Base-by-base conservation (phyloP, 75 land plant genomes). In the Gnetum montanum region DNA sequence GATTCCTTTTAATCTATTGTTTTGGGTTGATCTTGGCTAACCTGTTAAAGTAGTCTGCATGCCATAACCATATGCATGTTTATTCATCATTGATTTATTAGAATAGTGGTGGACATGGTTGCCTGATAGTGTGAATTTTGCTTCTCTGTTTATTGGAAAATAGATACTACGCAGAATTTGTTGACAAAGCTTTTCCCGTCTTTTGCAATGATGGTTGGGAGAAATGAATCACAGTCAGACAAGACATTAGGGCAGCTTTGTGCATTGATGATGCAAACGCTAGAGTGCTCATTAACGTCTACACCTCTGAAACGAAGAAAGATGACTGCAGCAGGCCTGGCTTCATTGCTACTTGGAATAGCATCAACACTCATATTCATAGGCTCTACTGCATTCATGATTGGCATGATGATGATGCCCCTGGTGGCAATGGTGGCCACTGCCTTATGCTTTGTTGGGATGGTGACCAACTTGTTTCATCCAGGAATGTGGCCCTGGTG, bases 341-440 rank as follows among this genome's bases (percentile, higher is more conserved):
- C 89, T 11, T 77, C 75, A 47, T 63, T 85, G 48, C 63, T 85
- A 4, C 66, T 85, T 23, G 84, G 89, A 40, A 70, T 74, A 3
- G 77, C 89, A 2, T 55, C 78, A 16, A 48, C 84, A 24, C 57
- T 85, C 59, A 85, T 80, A 84, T 64, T 84, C 16, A 73, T 79
- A 36, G 88, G 88, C 31, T 80, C 80, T 4, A 68, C 81, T 11
- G 71, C 88, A 12, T 84, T 84, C 66, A 58, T 84, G 69, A 40
- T 84, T 18, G 88, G 83, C 19, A 77, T 80, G 63, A 65, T 85
- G 30, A 61, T 85, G 70, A 81, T 85, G 81, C 89, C 84, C 6
- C 67, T 83, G 74, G 65, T 85, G 29, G 52, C 78, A 22, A 80
- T 69, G 16, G 24, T 80, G 55, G 77, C 70, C 8, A 58, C 73